phyloP scores from a whole-genome alignment of 2,329 filamentous ascomycete species.

The Aspergillus sp. region DNA sequence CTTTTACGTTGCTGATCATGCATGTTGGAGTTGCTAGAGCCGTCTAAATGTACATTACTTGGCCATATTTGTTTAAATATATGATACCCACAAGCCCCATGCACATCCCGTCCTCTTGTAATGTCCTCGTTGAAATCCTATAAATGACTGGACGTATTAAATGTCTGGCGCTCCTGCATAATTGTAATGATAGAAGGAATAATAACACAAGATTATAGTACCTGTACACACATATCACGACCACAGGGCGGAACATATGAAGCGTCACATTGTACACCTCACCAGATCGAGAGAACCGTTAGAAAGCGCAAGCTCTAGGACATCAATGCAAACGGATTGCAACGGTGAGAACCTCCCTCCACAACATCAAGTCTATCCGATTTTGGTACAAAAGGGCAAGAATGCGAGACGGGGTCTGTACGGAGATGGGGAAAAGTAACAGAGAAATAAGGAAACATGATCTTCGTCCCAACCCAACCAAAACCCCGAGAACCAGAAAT shows the following conservation, averaged over 20 bases:
- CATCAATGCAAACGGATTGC: slow-evolving; percentile 7
- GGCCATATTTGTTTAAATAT: background rate
- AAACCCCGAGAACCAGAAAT: slow-evolving; percentile 10
- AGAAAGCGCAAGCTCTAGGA: slow-evolving; percentile 7
- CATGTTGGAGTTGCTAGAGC: background rate
- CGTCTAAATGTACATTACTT: background rate
- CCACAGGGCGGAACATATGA: background rate
- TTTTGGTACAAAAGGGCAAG: slow-evolving; percentile 23
- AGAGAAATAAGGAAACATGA: background rate
- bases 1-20: background rate
- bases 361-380: slow-evolving; percentile 16
- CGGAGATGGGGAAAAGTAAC: slow-evolving; percentile 6
- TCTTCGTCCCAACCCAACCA: slow-evolving; percentile 9
- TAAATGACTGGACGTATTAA: background rate
- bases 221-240: slow-evolving; percentile 9
- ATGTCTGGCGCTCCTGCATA: background rate
- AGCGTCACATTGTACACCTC: no score
- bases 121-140: background rate
- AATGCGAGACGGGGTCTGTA: slow-evolving; percentile 10
- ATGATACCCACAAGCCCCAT: slow-evolving; percentile 12
- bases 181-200: background rate
- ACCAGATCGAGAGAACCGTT: background rate
- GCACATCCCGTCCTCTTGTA: no score
- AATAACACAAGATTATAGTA: slow-evolving; percentile 3
- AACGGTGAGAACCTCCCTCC: slow-evolving; percentile 6